Base-by-base conservation (phyloP, 208 protist species). In the Trypanosoma avium region DNA sequence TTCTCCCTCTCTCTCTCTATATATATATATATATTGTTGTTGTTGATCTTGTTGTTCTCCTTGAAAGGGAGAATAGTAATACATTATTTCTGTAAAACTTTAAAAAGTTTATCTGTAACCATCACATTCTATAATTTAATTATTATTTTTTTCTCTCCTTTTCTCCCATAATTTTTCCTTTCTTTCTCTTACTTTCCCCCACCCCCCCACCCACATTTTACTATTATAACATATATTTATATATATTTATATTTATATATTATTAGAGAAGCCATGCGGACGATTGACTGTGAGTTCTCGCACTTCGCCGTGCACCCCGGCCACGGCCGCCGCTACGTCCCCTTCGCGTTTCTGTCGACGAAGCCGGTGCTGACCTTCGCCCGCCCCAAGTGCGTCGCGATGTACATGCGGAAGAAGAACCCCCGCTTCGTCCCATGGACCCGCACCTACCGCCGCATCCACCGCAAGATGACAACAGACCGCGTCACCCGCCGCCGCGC, bases 351-450 rank as follows among this genome's bases (percentile, higher is more conserved):
- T 63, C 81, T 95, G 71, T 96, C 93, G 59, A 97, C 93, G 75
- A 96, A 94, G 89, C 93, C 93, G 52, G 93, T 97, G 69, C 84
- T 97, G 84, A 92, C 90, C 54, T 97, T 97, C 81, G 73, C 82
- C 52, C 78, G 81, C 69, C 84, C 86, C 48, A 96, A 96, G 86
- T 94, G 90, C 82, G 86, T 90, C 56, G 87, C 77, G 36, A 73
- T 96, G 78, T 97, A 94, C 89, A 88, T 92, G 83, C 86, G 88
- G 77, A 97, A 97, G 89, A 97, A 96, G 89, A 97, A 97, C 87
- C 90, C 93, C 56, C 88, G 90, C 67, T 94, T 93, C 78, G 60
- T 97, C 60, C 76, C 79, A 67, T 97, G 93, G 93, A 97, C 93
- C 73, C 85, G 88, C 79, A 91, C 90, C 68, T 97, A 95, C 90